Conservation (phyloP, 371 early-diverging fungal species). For the Haplosporangium sp. region DNA sequence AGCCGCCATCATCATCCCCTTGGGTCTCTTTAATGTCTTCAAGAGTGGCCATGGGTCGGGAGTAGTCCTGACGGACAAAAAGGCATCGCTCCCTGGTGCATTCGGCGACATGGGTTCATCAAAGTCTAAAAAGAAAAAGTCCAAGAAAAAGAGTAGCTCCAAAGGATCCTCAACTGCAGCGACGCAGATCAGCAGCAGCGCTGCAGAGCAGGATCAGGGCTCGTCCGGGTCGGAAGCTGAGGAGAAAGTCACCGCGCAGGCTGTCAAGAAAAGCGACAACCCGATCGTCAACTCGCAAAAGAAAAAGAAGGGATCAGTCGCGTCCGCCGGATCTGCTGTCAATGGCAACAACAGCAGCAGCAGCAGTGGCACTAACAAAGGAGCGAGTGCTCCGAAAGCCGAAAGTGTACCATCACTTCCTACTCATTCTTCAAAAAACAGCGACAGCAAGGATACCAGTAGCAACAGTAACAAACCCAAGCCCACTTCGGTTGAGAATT, state of each 20-base stretch:
- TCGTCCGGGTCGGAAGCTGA: constrained; percentile 38
- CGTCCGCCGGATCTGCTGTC: not conserved
- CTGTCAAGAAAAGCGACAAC: constrained; percentile 4
- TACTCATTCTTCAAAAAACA: not conserved
- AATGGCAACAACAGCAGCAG: not conserved
- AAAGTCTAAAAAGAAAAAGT: constrained; percentile 51
- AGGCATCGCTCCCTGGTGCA: constrained; percentile 36
- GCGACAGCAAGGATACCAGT: constrained; percentile 9
- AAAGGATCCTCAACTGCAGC: constrained; percentile 5
- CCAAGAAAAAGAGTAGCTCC: constrained; percentile 33
- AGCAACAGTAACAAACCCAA: constrained; percentile 13
- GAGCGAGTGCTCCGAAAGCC: not conserved
- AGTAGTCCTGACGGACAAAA: not conserved
- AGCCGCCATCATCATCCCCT: constrained; percentile 36
- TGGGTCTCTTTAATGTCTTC: constrained; percentile 34
- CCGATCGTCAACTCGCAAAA: too few species aligned
- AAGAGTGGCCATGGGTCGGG: constrained; percentile 17
- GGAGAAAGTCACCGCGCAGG: constrained; percentile 1
- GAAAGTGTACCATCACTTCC: too few species aligned
- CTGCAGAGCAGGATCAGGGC: constrained; percentile 15
- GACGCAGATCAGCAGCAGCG: not conserved
- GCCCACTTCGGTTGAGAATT: constrained; percentile 34
- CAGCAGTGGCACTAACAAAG: constrained; percentile 6
- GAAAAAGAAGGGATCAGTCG: not conserved
- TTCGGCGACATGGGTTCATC: constrained; percentile 17